Percentiles rank a stretch among this genome's conserved stretches.
phyloP scores from a whole-genome alignment of 352 stramenopile genomes.

The Halophytophthora batemanensis region DNA sequence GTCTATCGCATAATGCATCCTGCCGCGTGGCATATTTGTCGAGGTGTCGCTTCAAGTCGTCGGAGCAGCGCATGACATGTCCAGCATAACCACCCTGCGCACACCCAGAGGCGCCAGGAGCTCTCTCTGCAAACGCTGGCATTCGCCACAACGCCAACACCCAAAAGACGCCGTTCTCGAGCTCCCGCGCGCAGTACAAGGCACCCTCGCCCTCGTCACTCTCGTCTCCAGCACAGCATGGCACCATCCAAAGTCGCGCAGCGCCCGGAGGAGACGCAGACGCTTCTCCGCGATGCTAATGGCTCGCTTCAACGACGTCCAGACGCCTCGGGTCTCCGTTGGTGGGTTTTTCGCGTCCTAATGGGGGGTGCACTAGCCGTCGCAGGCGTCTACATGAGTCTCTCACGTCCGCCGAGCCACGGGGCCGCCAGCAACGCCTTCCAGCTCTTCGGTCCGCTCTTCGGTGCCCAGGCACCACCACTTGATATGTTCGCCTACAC shows the following conservation, averaged over 20 bases:
- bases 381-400: slow-evolving; percentile 13
- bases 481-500: slow-evolving; percentile 19
- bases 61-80: neutral
- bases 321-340: neutral
- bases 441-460: slow-evolving; percentile 29
- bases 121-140: neutral
- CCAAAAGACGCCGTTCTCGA: too few species aligned
- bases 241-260: too few species aligned
- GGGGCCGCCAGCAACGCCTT: slow-evolving; percentile 17
- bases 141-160: neutral
- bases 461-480: slow-evolving; percentile 22
- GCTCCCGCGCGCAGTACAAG: too few species aligned
- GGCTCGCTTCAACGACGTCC: slow-evolving; percentile 1
- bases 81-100: neutral
- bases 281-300: slow-evolving; percentile 1
- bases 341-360: slow-evolving; percentile 11
- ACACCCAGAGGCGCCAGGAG: too few species aligned
- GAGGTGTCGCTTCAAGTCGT: neutral
- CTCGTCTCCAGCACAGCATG: neutral
- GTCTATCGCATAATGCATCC: neutral
- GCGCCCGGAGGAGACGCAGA: neutral
- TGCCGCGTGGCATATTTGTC: neutral
- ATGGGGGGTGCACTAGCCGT: slow-evolving; percentile 14
- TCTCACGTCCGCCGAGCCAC: slow-evolving; percentile 3
- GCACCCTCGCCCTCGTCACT: neutral